Evolutionary conservation across 352 stramenopile genomes (phyloP), one percentile per base, ranked within the genome.

Genomic region (Phytophthora uliginosa): DNA sequence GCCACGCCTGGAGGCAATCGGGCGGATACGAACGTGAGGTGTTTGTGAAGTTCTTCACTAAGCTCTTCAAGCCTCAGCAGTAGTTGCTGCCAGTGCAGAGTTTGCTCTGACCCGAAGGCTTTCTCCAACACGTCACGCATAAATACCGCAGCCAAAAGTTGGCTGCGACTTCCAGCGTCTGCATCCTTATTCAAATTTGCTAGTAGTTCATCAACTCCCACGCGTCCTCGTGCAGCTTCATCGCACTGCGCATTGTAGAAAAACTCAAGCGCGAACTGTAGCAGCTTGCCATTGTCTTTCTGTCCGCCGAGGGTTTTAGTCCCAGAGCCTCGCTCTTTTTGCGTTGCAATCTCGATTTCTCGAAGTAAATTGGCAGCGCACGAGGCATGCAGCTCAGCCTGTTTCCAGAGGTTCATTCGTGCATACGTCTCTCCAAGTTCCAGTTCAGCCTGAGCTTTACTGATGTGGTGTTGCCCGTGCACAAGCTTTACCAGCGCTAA

Each of bases 401-500:
- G 86, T 51, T 94, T 93, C 86, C 86, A 93, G 13, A 94, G 76
- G 47, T 85, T 89, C 40, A 91, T 59, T 0, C 82, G 71, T 5
- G 83, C 74, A 36, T 93, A 94, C 2, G 63, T 69, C 57, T 91
- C 85, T 0, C 74, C 85, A 8, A 94, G 56, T 64, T 88, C 81
- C 17, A 91, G 60, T n/a, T 90, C 77, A 2, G 85, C 85, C 2
- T 71, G 73, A 20, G 82, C 74, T 60, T 76, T 84, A 33, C 63
- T 64, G n/a, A 83, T 55, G 20, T 76, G 85, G 7, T 79, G 60
- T 1, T 79, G 60, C 0, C 82, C 81, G 28, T 84, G 70, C 1
- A 83, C 70, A 15, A 94, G 59, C 40, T 90, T 92, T 18, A 85
- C 66, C 10, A 93, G 72, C 20, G 81, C 77, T 2, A 94, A 54